phyloP scores from a whole-genome alignment of 1,284 basidiomycete species.

The Caloboletus inedulis region DNA sequence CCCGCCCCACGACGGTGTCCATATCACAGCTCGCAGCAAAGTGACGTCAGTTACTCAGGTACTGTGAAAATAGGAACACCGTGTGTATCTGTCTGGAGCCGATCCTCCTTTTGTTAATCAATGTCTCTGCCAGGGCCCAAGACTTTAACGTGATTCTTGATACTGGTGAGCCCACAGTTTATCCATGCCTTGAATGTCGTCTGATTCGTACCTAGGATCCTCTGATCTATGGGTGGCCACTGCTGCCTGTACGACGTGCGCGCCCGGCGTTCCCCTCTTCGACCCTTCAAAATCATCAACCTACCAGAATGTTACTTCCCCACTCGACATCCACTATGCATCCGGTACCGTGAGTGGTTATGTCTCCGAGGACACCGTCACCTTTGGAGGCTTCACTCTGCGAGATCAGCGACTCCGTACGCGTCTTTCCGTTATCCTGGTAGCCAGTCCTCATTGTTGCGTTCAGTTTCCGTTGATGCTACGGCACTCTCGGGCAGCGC shows the following conservation, averaged over 20 bases:
- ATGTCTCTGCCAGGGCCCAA: slow-evolving; percentile 25
- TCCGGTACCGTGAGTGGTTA: slow-evolving; percentile 46
- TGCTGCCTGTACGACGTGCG: slow-evolving; percentile 45
- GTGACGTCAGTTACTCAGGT: slow-evolving; percentile 45
- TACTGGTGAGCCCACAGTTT: slow-evolving; percentile 39
- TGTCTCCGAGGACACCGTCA: slow-evolving; percentile 44
- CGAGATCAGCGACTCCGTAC: slow-evolving; percentile 27
- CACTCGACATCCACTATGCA: slow-evolving; percentile 42
- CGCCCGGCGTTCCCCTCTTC: slow-evolving; percentile 38
- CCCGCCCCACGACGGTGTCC: neutral
- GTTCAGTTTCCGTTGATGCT: slow-evolving; percentile 33
- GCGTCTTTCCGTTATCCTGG: neutral
- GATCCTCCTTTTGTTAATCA: neutral
- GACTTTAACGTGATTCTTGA: slow-evolving; percentile 46
- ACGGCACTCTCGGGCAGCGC: slow-evolving; percentile 33
- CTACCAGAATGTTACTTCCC: slow-evolving; percentile 21
- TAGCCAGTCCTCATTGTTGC: neutral
- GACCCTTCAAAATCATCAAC: slow-evolving; percentile 43
- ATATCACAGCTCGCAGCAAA: slow-evolving; percentile 7
- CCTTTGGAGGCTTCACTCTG: slow-evolving; percentile 45
- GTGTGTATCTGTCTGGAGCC: slow-evolving; percentile 34
- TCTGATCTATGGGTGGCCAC: slow-evolving; percentile 78
- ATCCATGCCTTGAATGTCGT: neutral
- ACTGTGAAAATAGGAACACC: slow-evolving; percentile 47
- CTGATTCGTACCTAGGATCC: slow-evolving; percentile 41